Percentiles rank a stretch among this genome's conserved stretches.
Evolutionary conservation across 768 basidiomycete genomes (phyloP).

Genomic region (Exsudoporus frostii): DNA sequence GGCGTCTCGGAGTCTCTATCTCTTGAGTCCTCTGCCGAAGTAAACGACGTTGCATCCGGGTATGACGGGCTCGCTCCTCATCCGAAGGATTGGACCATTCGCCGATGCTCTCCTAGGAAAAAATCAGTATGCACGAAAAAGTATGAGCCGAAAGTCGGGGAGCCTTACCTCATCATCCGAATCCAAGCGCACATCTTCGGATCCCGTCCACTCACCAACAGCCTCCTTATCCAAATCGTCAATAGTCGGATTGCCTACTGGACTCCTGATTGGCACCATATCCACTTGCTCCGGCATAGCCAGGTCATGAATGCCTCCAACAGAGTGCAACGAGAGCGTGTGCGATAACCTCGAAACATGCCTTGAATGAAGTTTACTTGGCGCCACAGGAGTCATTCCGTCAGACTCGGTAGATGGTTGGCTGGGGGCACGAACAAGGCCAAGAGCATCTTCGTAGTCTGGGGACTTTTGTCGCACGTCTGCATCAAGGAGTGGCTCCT

Average conservation of each 20-base stretch:
- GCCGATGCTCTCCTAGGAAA: slow-evolving; percentile 64
- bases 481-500: slow-evolving; percentile 31
- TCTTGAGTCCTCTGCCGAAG: slow-evolving; percentile 47
- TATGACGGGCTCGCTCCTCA: slow-evolving; percentile 75
- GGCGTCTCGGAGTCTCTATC: slow-evolving; percentile 61
- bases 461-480: slow-evolving; percentile 37
- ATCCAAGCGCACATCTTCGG: slow-evolving; percentile 60
- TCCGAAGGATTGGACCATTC: slow-evolving; percentile 92
- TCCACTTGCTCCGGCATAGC: slow-evolving; percentile 23
- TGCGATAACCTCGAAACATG: slow-evolving; percentile 66
- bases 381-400: slow-evolving; percentile 44
- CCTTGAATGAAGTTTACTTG: slow-evolving; percentile 60
- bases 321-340: slow-evolving; percentile 63
- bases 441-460: slow-evolving; percentile 33
- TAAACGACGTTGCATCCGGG: slow-evolving; percentile 60
- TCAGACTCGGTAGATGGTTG: slow-evolving; percentile 36
- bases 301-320: slow-evolving; percentile 49
- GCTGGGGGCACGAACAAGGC: slow-evolving; percentile 19
- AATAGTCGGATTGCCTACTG: slow-evolving; percentile 30
- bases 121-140: slow-evolving; percentile 6
- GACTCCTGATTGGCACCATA: slow-evolving; percentile 31
- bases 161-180: slow-evolving; percentile 68
- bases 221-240: slow-evolving; percentile 37
- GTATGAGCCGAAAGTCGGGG: background rate
- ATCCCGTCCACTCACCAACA: slow-evolving; percentile 79